Evolutionary conservation across 2,329 filamentous ascomycete species (phyloP), one percentile per base, ranked within the genome.

Genomic region (Colletotrichum musae): DNA sequence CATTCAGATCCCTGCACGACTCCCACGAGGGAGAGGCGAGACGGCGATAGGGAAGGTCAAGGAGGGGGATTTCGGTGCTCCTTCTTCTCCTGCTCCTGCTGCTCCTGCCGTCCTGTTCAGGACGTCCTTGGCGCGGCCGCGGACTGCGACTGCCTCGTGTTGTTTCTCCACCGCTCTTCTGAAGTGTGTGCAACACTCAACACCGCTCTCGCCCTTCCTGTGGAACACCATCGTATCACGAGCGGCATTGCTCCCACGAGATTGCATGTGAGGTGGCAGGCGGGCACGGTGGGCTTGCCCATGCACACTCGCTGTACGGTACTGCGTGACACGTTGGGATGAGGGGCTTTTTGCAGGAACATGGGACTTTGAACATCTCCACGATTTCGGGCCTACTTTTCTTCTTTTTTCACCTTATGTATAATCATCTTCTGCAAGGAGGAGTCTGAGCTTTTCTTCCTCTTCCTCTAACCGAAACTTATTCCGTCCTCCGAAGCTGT

Each of bases 1-100:
- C 67, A 70, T 43, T 58, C 43, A 57, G 45, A 70, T 61, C 67
- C 67, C 56, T 70, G 67, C 57, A 70, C 62, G 41, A 67, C 65
- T 62, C 57, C 67, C 67, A 70, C 67, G 62, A 61, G 67, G 57
- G 45, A 58, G 32, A 58, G 24, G 50, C 43, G 28, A 50, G 45
- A 16, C 45, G 16, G 4, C 45, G 16, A 16, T 16, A 47, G 45
- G 16, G 16, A 18, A 47, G 16, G 21, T 24, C 45, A 47, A 16
- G n/a, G n/a, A 47, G 43, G 43, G 43, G n/a, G 43, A 47, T 16
- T 16, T 16, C 6, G n/a, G 2, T 18, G 15, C 43, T 16, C 43
- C 43, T 18, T 6, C 43, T 47, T 47, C 16, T n/a, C 45, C 15
- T 47, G 16, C 5, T 18, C 13, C 16, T 36, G 32, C 7, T 47